Evolutionary conservation across 805 yeast genomes (phyloP), one percentile per base, ranked within the genome.

Genomic region (Priceomyces melissophilus): DNA sequence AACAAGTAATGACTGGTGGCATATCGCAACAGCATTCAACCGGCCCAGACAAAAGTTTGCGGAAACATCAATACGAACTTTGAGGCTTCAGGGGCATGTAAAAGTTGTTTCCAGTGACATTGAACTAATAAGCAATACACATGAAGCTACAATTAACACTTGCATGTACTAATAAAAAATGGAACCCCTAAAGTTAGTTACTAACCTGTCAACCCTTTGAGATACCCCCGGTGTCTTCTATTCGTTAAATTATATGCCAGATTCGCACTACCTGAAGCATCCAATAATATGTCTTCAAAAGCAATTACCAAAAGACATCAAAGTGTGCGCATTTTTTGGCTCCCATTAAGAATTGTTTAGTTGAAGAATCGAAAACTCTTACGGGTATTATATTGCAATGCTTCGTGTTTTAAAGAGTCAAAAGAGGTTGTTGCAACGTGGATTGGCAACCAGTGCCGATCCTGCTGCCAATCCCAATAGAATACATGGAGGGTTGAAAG

Each of bases 401-500:
- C 70, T 67, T 57, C 68, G 69, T 55, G 54, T 53, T 48, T 51
- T 62, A 40, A 60, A 47, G 52, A 47, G 41, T 47, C 53, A 54
- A 46, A 58, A 50, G 43, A 48, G 53, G 44, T 46, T 49, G 36
- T 48, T 52, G 38, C 51, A 54, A 48, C 65, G 71, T 49, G 51
- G 63, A 17, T 63, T 70, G 52, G 78, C 77, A 31, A 68, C 79
- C 32, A 65, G 57, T 36, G 74, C 77, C 32, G 75, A 73, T 44
- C 63, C 71, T 10, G 73, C 74, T 4, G 67, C 72, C 37, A 71
- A 61, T 47, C 79, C 80, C 17, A 69, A 73, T 57, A 61, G 84
- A 45, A 65, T 69, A 32, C 77, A 80, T 55, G 95, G 95, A 26
- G 91, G 90, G 10, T 75, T 87, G 49, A 75, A 76, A 52, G 96